Conservation (phyloP, 2,329 filamentous ascomycete genomes). For the Colletotrichum nymphaeae region DNA sequence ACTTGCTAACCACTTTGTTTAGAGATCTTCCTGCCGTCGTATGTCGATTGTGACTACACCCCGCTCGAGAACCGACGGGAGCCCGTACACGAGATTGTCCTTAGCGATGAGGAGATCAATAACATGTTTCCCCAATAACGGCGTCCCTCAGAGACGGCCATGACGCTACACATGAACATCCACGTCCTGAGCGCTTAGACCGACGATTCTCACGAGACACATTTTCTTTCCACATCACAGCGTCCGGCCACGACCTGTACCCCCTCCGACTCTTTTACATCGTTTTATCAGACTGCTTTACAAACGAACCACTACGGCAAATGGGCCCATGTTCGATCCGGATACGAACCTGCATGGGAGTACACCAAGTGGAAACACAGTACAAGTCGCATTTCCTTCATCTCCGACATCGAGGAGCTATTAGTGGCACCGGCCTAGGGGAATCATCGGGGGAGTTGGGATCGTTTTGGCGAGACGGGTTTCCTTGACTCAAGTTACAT, state of each 20-base stretch:
- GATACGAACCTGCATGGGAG: conserved; percentile 15
- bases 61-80: conserved; percentile 82
- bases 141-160: conserved; percentile 17
- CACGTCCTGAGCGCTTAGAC: conserved; percentile 40
- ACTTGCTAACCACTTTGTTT: conserved; percentile 26
- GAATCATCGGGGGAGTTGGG: conserved; percentile 31
- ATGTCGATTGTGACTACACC: conserved; percentile 79
- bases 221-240: conserved; percentile 32
- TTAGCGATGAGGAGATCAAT: conserved; percentile 81
- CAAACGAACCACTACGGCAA: conserved; percentile 9
- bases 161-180: conserved; percentile 23
- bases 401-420: not conserved
- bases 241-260: conserved; percentile 32
- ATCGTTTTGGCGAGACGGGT: conserved; percentile 7
- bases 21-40: conserved; percentile 87
- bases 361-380: conserved; percentile 22
- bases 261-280: conserved; percentile 7
- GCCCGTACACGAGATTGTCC: conserved; percentile 80
- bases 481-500: conserved; percentile 8
- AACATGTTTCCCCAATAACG: conserved; percentile 73
- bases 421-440: conserved; percentile 6
- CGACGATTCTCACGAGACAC: conserved; percentile 38
- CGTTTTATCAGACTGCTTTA: conserved; percentile 24
- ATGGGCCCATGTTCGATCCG: conserved; percentile 21
- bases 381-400: conserved; percentile 26